A percentile compares a stretch with the other conserved stretches of the same genome.
Conservation (phyloP, 192 early-diverging fungal genomes). For the Mortierella antarctica region DNA sequence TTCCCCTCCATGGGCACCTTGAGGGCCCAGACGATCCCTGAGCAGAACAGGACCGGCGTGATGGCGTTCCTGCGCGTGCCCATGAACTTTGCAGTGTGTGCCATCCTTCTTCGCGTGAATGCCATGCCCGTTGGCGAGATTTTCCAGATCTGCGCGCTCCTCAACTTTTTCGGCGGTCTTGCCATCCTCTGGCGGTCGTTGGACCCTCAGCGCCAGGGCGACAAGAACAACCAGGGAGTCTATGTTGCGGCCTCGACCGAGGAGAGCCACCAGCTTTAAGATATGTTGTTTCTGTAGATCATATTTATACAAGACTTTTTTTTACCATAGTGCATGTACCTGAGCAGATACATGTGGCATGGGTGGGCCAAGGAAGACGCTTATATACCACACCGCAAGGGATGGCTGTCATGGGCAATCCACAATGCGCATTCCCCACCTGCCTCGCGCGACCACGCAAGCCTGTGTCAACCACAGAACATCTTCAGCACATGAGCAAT, state of each 20-base stretch:
- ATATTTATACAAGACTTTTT: no score
- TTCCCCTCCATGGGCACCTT: constrained; percentile 65
- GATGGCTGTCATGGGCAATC: no score
- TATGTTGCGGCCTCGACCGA: constrained; percentile 19
- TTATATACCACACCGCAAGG: no score
- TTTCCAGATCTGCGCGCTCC: constrained; percentile 64
- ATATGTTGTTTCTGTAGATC: no score
- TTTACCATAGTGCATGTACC: no score
- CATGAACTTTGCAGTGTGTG: constrained; percentile 67
- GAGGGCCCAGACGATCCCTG: constrained; percentile 63
- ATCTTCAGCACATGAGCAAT: no score
- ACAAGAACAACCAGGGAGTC: not conserved
- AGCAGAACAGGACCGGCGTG: constrained; percentile 66
- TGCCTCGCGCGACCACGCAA: no score
- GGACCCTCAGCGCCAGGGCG: constrained; percentile 25
- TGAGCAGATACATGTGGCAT: no score
- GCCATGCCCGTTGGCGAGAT: constrained; percentile 47
- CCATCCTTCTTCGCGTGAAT: constrained; percentile 59
- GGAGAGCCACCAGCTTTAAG: constrained; percentile 30
- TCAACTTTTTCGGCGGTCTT: constrained; percentile 56
- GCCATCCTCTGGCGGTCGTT: constrained; percentile 36
- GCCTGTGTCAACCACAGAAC: no score
- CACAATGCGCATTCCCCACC: no score
- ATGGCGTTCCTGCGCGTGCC: constrained; percentile 72
- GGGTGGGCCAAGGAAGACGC: no score